These are phyloP conservation scores for Gossypium mustelinum DNA, from an alignment of 345 rosid genomes.

Conservation along the genomic window DNA sequence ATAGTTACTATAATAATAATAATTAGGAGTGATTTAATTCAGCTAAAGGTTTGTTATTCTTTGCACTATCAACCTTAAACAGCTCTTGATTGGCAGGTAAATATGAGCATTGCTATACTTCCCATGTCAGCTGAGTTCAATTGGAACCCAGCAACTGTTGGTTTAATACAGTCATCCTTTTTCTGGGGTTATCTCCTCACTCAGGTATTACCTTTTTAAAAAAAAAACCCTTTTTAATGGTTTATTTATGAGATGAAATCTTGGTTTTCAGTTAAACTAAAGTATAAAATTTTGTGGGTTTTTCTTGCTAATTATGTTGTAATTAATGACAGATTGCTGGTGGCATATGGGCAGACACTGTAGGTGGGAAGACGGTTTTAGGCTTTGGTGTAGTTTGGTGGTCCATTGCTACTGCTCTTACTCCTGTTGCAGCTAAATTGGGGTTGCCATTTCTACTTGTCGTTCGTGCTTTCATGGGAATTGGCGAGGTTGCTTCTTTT, in stretches of 20 bases:
- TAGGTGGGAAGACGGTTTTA: slow-evolving; percentile 81
- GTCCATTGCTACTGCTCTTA: slow-evolving; percentile 81
- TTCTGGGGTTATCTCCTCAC: slow-evolving; percentile 98
- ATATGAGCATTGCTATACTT: slow-evolving; percentile 96
- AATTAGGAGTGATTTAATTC: not conserved
- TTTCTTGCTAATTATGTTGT: slow-evolving; percentile 7
- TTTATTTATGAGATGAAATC: not conserved
- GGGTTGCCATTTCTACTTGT: slow-evolving; percentile 86
- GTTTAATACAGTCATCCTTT: slow-evolving; percentile 89
- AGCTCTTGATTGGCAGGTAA: slow-evolving; percentile 58
- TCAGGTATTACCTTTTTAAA: slow-evolving; percentile 37
- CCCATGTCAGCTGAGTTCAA: slow-evolving; percentile 95
- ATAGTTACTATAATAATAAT: not conserved
- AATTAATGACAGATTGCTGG: slow-evolving; percentile 62
- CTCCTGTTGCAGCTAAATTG: slow-evolving; percentile 82
- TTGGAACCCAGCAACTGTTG: slow-evolving; percentile 87
- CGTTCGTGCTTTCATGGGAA: slow-evolving; percentile 89
- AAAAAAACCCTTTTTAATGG: not conserved
- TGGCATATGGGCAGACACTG: slow-evolving; percentile 93
- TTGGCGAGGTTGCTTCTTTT: slow-evolving; percentile 67
- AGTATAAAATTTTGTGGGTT: not conserved
- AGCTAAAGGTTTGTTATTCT: not conserved
- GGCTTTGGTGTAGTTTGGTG: slow-evolving; percentile 95
- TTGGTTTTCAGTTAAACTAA: not conserved
- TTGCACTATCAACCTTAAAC: slow-evolving; percentile 24